Base-by-base conservation (phyloP, 2,329 filamentous ascomycete species). In the Fusarium devonianum region DNA sequence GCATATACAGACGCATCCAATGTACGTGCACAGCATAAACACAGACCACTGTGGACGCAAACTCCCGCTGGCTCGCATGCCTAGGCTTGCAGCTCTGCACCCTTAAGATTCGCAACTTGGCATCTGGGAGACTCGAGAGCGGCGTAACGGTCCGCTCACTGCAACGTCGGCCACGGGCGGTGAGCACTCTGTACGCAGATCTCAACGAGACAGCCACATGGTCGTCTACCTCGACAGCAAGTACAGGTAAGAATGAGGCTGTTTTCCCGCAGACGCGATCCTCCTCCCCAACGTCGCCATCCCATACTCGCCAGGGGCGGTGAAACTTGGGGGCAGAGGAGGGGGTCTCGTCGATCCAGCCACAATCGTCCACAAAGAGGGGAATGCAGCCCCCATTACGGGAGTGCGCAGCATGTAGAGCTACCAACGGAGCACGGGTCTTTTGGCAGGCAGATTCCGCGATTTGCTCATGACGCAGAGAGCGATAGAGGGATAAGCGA, bases 221-320 rank as follows among this genome's bases (percentile, higher is more conserved):
- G 37, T 33, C 21, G 11, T 21, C 17, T 36, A 21, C 10, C 32
- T 23, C 40, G 26, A 53, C 14, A 56, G 22, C 21, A 18, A 19
- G 4, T 38, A 23, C n/a, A n/a, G n/a, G n/a, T n/a, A 48, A 56
- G 48, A 59, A 56, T 43, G 55, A 59, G 55, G 50, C 56, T 59
- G 49, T 35, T 38, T 12, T 26, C 11, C n/a, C 4, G 25, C 37
- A 44, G 51, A 50, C 37, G 26, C 19, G 40, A 52, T 59, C 38
- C 41, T 25, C 51, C 44, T 52, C 14, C 3, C 39, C 25, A 12
- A 32, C 17, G 43, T 23, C 40, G 33, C 32, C 47, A 26, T 55
- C 46, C 29, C 40, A 19, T 19, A 26, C 16, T 28, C n/a, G 25
- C 37, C 28, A 41, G 53, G 42, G 53, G 55, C 50, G 55, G 45